Conservation (phyloP, 345 rosid species). For the Sisymbrium altissimum region DNA sequence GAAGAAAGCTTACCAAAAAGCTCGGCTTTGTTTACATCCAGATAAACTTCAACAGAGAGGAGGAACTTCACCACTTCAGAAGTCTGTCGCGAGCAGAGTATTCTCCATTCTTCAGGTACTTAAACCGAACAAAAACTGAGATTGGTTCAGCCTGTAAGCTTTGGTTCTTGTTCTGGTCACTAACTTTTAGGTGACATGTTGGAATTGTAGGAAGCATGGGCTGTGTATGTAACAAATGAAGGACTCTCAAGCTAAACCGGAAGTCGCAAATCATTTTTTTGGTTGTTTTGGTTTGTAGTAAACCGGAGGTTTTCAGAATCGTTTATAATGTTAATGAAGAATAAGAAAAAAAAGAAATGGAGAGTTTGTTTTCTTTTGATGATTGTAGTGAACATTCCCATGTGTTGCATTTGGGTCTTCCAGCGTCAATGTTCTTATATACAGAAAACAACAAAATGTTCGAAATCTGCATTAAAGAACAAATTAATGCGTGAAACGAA, state of each 20-base stretch:
- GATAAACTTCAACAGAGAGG: conserved; percentile 88
- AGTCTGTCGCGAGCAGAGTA: conserved; percentile 64
- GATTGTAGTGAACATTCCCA: conserved; percentile 20
- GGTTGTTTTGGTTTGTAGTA: background rate
- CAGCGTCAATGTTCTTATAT: background rate
- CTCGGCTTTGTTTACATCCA: conserved; percentile 91
- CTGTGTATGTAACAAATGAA: conserved; percentile 54
- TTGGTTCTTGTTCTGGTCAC: background rate
- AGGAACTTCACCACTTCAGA: conserved; percentile 61
- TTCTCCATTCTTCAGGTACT: conserved; percentile 82
- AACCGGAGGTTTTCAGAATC: background rate
- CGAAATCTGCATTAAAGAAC: background rate
- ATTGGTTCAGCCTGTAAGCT: background rate
- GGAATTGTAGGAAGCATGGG: conserved; percentile 68
- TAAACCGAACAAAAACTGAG: background rate
- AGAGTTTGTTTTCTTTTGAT: background rate
- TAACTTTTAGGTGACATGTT: background rate
- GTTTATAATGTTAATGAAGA: background rate
- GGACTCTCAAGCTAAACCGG: conserved; percentile 37
- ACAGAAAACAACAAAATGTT: conserved; percentile 10
- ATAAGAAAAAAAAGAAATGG: background rate
- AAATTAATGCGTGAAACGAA: background rate
- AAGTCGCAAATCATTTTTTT: background rate
- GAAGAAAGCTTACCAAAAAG: conserved; percentile 90
- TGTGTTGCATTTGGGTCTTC: conserved; percentile 17